These are phyloP conservation scores for Karstenula rhodostoma DNA, from an alignment of 2,329 filamentous ascomycete species.

Conservation along the genomic window DNA sequence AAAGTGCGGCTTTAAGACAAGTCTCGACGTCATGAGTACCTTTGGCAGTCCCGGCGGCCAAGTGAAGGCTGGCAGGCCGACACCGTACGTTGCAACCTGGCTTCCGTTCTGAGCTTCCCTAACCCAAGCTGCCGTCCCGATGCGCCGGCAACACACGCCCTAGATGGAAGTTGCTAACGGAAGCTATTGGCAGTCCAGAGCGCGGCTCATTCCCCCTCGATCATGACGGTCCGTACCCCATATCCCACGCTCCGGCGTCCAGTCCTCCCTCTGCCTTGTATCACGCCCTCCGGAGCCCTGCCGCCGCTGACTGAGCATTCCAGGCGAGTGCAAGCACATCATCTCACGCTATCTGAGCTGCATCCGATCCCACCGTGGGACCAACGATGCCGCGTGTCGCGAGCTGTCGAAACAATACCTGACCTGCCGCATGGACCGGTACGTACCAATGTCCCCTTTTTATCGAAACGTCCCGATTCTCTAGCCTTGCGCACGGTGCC, in stretches of 20 bases:
- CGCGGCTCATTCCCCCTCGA: constrained; percentile 96
- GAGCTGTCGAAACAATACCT: constrained; percentile 88
- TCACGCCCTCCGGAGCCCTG: background rate
- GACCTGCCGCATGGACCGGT: constrained; percentile 94
- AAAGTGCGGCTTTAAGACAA: background rate
- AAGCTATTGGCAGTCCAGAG: constrained; percentile 70
- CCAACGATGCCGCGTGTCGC: constrained; percentile 87
- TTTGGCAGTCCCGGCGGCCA: constrained; percentile 77
- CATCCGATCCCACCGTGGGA: constrained; percentile 81
- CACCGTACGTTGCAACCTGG: constrained; percentile 64
- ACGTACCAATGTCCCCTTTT: constrained; percentile 49
- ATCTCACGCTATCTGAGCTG: constrained; percentile 88
- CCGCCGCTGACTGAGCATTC: constrained; percentile 31
- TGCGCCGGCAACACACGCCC: background rate
- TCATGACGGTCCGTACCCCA: constrained; percentile 72
- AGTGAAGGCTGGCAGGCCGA: constrained; percentile 70
- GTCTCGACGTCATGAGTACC: constrained; percentile 60
- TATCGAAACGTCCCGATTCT: constrained; percentile 14
- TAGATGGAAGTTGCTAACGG: constrained; percentile 20
- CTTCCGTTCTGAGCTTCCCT: constrained; percentile 11
- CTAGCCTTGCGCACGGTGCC: constrained; percentile 21
- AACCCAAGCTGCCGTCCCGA: constrained; percentile 11
- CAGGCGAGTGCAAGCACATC: constrained; percentile 90
- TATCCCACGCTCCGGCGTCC: constrained; percentile 56
- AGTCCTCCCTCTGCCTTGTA: constrained; percentile 10